phyloP scores from a whole-genome alignment of 768 basidiomycete species.

The Collybiopsis luxurians region DNA sequence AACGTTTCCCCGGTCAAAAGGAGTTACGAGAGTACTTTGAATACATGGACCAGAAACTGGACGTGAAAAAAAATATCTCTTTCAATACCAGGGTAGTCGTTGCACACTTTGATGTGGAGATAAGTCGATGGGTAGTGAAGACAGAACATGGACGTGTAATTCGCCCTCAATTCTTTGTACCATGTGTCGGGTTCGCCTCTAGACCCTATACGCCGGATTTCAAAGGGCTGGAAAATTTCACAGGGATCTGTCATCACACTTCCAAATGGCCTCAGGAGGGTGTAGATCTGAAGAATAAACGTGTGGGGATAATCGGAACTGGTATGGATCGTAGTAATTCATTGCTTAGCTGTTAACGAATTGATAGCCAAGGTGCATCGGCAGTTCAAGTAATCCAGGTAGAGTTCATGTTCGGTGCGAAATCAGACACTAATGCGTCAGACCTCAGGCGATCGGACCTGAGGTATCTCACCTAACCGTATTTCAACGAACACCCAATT shows the following conservation, averaged over 20 bases:
- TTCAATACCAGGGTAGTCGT: slow-evolving; percentile 13
- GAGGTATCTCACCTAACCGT: slow-evolving; percentile 20
- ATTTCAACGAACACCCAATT: slow-evolving; percentile 26
- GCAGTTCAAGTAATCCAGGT: slow-evolving; percentile 17
- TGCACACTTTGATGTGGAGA: slow-evolving; percentile 9
- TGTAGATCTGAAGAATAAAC: background rate
- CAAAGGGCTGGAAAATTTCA: background rate
- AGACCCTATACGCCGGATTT: slow-evolving; percentile 5
- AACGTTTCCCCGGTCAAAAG: slow-evolving; percentile 8
- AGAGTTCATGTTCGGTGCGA: too few relatives aligned
- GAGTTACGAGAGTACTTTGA: slow-evolving; percentile 13
- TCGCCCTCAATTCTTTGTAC: slow-evolving; percentile 12
- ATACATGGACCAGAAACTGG: slow-evolving; percentile 11
- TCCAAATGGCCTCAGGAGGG: slow-evolving; percentile 2
- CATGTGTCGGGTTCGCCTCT: slow-evolving; percentile 13
- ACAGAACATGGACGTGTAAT: slow-evolving; percentile 2
- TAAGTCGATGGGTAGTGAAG: slow-evolving; percentile 11
- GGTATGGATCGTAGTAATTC: slow-evolving; percentile 2
- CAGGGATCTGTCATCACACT: slow-evolving; percentile 3
- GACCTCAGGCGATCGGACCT: slow-evolving; percentile 8
- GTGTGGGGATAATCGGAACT: slow-evolving; percentile 9
- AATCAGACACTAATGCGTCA: too few relatives aligned
- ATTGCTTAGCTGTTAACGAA: too few relatives aligned
- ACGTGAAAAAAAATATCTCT: slow-evolving; percentile 9
- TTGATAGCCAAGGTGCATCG: slow-evolving; percentile 13